Conservation (phyloP, 371 early-diverging fungal species). For the Fennellomyces sp. region DNA sequence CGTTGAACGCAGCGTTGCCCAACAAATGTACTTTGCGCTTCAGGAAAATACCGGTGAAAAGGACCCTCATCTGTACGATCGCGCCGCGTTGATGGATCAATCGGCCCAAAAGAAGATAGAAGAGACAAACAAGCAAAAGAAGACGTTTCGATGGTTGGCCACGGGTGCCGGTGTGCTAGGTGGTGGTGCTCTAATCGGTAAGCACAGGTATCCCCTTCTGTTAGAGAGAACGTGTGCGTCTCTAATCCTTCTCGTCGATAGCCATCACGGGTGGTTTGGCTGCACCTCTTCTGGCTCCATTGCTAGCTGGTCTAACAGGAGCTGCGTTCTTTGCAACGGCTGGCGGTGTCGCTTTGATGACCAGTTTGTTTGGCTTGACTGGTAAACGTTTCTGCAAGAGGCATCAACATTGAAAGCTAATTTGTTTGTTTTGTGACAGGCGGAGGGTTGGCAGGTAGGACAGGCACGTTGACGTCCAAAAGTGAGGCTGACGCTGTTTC, state of each 20-base stretch:
- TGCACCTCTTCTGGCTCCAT: slow-evolving; percentile 64
- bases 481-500: not conserved
- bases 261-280: slow-evolving; percentile 71
- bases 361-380: slow-evolving; percentile 66
- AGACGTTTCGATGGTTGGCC: slow-evolving; percentile 57
- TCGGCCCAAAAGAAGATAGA: slow-evolving; percentile 52
- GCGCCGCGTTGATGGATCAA: slow-evolving; percentile 26
- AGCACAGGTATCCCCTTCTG: not conserved
- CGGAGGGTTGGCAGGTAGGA: slow-evolving; percentile 67
- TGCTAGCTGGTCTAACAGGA: slow-evolving; percentile 59
- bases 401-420: not conserved
- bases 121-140: slow-evolving; percentile 52
- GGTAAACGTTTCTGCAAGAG: slow-evolving; percentile 15
- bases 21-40: slow-evolving; percentile 51
- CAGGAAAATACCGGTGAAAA: slow-evolving; percentile 20
- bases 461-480: not conserved
- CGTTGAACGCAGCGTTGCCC: slow-evolving; percentile 45
- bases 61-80: slow-evolving; percentile 10
- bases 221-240: not conserved
- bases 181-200: slow-evolving; percentile 69
- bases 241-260: slow-evolving; percentile 8
- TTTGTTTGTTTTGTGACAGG: slow-evolving; percentile 25
- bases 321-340: slow-evolving; percentile 66
- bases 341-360: slow-evolving; percentile 62
- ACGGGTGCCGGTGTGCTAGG: slow-evolving; percentile 63